A percentile compares a stretch with the other conserved stretches of the same genome.
Evolutionary conservation across 805 yeast species (phyloP).

Genomic region (Tetrapisispora nanseiensis): DNA sequence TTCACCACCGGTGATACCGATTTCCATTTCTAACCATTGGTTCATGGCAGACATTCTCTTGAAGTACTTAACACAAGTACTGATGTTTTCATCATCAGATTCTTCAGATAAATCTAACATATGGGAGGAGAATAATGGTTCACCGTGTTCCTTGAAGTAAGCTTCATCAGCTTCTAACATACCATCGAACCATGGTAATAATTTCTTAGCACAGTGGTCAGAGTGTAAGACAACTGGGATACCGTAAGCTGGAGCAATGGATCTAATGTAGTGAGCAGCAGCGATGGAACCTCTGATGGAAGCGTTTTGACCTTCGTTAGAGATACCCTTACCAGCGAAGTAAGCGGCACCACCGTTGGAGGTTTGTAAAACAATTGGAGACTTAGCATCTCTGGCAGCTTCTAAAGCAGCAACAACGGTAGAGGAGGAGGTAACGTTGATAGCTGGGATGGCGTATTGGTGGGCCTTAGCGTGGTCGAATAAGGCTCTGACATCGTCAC

Average conservation of each 20-base stretch:
- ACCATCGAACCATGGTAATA: constrained; percentile 98
- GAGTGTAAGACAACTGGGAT: constrained; percentile 95
- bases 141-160: constrained; percentile 75
- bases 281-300: constrained; percentile 92
- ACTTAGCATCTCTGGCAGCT: constrained; percentile 89
- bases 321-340: constrained; percentile 99
- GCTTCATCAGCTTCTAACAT: constrained; percentile 95
- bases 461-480: constrained; percentile 89
- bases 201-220: constrained; percentile 98
- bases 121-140: constrained; percentile 96
- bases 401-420: constrained; percentile 94
- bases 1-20: constrained; percentile 99
- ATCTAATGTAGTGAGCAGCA: constrained; percentile 95
- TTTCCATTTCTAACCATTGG: constrained; percentile 99
- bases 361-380: constrained; percentile 94
- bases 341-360: constrained; percentile 99
- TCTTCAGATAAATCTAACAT: constrained; percentile 98
- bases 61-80: constrained; percentile 89
- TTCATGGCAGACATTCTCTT: constrained; percentile 84
- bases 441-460: constrained; percentile 96
- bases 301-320: constrained; percentile 86
- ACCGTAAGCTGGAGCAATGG: constrained; percentile 93
- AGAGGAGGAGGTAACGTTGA: constrained; percentile 95
- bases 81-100: constrained; percentile 90
- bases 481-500: constrained; percentile 80